These are phyloP conservation scores for Talaromyces sp. DNA, from an alignment of 2,329 filamentous ascomycete species.

Conservation along the genomic window DNA sequence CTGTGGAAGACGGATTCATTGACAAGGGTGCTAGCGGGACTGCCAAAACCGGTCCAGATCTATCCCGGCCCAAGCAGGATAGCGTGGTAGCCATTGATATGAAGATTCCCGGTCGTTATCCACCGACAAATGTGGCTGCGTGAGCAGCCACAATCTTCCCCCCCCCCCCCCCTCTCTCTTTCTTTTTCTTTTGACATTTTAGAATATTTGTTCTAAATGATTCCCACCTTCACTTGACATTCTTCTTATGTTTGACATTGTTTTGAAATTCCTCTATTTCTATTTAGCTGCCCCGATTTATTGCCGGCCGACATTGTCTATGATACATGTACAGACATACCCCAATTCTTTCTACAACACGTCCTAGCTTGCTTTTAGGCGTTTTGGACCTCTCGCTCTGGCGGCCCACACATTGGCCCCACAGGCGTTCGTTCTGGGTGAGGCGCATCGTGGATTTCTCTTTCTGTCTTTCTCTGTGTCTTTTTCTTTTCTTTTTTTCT, in stretches of 20 bases:
- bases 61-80: slow-evolving; percentile 24
- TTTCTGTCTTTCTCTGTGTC: background rate
- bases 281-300: slow-evolving; percentile 7
- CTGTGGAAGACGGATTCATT: slow-evolving; percentile 14
- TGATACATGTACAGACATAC: slow-evolving; percentile 13
- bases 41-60: slow-evolving; percentile 8
- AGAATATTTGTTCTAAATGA: background rate
- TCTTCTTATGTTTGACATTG: background rate
- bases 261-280: background rate
- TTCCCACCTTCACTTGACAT: background rate
- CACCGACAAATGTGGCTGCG: slow-evolving; percentile 34
- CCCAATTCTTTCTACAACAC: slow-evolving; percentile 7
- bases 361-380: slow-evolving; percentile 18
- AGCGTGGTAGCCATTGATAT: slow-evolving; percentile 37
- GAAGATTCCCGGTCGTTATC: slow-evolving; percentile 41
- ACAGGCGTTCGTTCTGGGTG: slow-evolving; percentile 24
- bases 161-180: slow-evolving; percentile 6
- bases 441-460: slow-evolving; percentile 10
- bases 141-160: slow-evolving; percentile 23
- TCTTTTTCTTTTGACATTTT: background rate
- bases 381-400: slow-evolving; percentile 19
- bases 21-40: background rate
- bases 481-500: background rate
- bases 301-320: background rate
- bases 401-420: slow-evolving; percentile 6